Percentiles rank a stretch among this genome's conserved stretches.
These are phyloP conservation scores for Aspergillus glaucus DNA, from an alignment of 2,329 filamentous ascomycete species.

Conservation along the genomic window DNA sequence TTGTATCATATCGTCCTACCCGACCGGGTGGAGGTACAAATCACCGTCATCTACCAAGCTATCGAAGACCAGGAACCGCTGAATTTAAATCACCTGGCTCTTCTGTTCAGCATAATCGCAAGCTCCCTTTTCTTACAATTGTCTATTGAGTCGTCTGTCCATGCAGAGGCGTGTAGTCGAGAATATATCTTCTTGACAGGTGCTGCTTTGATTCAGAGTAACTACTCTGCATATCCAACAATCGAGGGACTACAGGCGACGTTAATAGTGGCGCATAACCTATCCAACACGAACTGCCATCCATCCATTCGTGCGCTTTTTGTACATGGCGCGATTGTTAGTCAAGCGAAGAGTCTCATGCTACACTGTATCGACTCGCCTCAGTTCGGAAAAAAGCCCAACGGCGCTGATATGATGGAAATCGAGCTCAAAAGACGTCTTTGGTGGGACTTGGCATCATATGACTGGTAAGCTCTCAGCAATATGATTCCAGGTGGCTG, in stretches of 20 bases:
- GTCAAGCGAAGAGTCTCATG: constrained; percentile 28
- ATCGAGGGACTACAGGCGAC: constrained; percentile 29
- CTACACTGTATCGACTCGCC: constrained; percentile 32
- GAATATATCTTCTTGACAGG: constrained; percentile 25
- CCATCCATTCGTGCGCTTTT: constrained; percentile 21
- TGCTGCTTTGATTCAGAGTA: constrained; percentile 26
- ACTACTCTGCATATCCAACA: constrained; percentile 24
- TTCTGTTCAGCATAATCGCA: constrained; percentile 30
- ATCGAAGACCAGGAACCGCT: constrained; percentile 13
- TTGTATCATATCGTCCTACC: constrained; percentile 33
- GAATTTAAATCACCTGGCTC: constrained; percentile 22
- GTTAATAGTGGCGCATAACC: constrained; percentile 23
- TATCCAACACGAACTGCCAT: constrained; percentile 19
- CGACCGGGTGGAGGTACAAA: constrained; percentile 14
- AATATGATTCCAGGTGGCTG: not conserved
- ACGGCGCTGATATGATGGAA: constrained; percentile 16
- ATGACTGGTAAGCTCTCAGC: constrained; percentile 33
- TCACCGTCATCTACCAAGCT: constrained; percentile 25
- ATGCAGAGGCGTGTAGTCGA: constrained; percentile 17
- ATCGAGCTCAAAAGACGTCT: constrained; percentile 36
- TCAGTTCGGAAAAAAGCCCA: constrained; percentile 8
- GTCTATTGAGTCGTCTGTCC: constrained; percentile 11
- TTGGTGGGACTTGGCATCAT: constrained; percentile 40
- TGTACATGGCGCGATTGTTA: constrained; percentile 16
- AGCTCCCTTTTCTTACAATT: constrained; percentile 22